phyloP scores from a whole-genome alignment of 179 eudicot genomes.

The Beta lomatogona region DNA sequence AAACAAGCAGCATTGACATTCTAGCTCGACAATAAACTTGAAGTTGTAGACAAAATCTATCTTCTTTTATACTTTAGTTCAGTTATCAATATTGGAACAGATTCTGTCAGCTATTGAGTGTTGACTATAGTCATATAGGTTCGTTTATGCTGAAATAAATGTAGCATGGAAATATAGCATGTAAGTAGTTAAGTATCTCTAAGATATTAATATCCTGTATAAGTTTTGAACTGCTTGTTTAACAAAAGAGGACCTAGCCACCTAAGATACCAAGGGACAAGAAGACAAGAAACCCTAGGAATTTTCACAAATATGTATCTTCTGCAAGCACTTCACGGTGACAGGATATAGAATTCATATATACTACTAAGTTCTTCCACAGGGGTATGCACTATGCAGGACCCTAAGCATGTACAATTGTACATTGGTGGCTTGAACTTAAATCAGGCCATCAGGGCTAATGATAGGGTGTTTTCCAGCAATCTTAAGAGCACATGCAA shows the following conservation, averaged over 20 bases:
- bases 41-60: too few species aligned
- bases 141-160: too few species aligned
- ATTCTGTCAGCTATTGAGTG: too few species aligned
- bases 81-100: too few species aligned
- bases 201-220: not conserved
- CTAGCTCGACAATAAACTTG: too few species aligned
- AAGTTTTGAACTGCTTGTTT: not conserved
- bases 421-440: slow-evolving; percentile 95
- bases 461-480: slow-evolving; percentile 94
- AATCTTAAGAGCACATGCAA: slow-evolving; percentile 63
- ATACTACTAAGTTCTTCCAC: too few species aligned
- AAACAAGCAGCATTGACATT: too few species aligned
- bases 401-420: slow-evolving; percentile 67
- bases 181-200: not conserved
- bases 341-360: too few species aligned
- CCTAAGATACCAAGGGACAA: not conserved
- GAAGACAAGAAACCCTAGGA: slow-evolving; percentile 14
- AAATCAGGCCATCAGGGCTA: slow-evolving; percentile 52
- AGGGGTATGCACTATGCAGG: slow-evolving; percentile 39
- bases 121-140: not conserved
- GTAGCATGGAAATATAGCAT: not conserved
- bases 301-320: not conserved
- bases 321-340: not conserved
- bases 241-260: not conserved
- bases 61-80: too few species aligned